Conservation (phyloP, 2,329 filamentous ascomycete species). For the Calonectria pauciramosa region DNA sequence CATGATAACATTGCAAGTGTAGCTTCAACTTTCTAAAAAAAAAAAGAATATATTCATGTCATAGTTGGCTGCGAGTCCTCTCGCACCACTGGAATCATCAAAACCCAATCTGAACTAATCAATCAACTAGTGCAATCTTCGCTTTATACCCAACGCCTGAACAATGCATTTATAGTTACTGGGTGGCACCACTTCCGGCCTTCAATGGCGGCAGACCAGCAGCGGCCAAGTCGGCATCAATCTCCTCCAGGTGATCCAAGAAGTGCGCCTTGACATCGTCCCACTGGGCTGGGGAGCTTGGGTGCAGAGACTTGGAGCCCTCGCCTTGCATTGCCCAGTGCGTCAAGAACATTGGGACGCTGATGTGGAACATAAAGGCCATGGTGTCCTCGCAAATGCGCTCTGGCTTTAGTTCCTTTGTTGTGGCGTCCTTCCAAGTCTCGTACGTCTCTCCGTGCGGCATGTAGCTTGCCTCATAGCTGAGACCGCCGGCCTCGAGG, state of each 20-base stretch:
- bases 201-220: conserved; percentile 12
- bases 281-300: conserved; percentile 10
- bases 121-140: not conserved
- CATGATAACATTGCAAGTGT: not conserved
- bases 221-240: conserved; percentile 15
- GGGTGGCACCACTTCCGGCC: not conserved
- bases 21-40: not conserved
- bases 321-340: conserved; percentile 20
- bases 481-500: conserved; percentile 29
- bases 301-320: conserved; percentile 16
- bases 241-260: conserved; percentile 19
- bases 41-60: not conserved
- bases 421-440: conserved; percentile 26
- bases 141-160: not conserved
- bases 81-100: not conserved
- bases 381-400: conserved; percentile 24
- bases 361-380: conserved; percentile 28
- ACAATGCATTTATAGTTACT: not conserved
- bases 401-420: not conserved
- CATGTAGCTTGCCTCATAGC: conserved; percentile 27
- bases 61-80: not conserved
- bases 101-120: not conserved
- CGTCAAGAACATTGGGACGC: conserved; percentile 22
- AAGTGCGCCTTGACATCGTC: conserved; percentile 20
- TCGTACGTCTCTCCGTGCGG: conserved; percentile 46